Percentiles rank a stretch among this genome's conserved stretches.
Conservation (phyloP, 1,139 yeast species). For the Lodderomyces parapsilosis region DNA sequence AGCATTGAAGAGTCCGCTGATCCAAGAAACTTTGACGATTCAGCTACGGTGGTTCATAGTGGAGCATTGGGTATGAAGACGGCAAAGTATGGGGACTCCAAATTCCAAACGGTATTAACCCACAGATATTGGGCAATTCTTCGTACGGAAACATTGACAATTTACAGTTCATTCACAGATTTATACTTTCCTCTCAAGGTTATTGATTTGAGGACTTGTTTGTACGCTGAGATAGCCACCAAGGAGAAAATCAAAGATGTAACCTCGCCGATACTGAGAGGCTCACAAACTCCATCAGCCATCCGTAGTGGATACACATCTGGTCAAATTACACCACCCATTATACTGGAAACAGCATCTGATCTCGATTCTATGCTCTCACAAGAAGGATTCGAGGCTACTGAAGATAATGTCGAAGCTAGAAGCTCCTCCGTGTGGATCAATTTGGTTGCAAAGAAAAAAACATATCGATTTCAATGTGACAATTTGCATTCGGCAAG, state of each 20-base stretch:
- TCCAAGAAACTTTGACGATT: conserved; percentile 23
- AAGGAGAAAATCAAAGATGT: conserved; percentile 21
- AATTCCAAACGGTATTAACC: conserved; percentile 35
- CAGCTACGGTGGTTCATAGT: conserved; percentile 33
- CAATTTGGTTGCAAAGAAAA: conserved; percentile 52
- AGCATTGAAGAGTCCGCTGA: conserved; percentile 7
- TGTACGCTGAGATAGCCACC: conserved; percentile 54
- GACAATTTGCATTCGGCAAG: conserved; percentile 74
- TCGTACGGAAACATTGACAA: conserved; percentile 64
- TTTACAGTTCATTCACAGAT: conserved; percentile 72
- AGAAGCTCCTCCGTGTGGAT: conserved; percentile 47
- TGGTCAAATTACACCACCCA: conserved; percentile 14
- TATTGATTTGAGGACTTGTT: conserved; percentile 67
- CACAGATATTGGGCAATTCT: conserved; percentile 73
- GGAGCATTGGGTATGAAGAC: conserved; percentile 55
- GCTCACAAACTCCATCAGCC: conserved; percentile 6
- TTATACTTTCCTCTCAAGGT: conserved; percentile 78
- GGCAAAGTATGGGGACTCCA: conserved; percentile 40
- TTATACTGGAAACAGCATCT: conserved; percentile 15
- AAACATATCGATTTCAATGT: conserved; percentile 65
- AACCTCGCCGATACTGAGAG: conserved; percentile 11
- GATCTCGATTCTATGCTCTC: conserved; percentile 23
- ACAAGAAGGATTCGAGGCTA: conserved; percentile 19
- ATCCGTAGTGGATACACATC: conserved; percentile 12
- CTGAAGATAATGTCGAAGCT: conserved; percentile 29